Conservation (phyloP, 2,329 filamentous ascomycete species). For the Arthroderma sp. region DNA sequence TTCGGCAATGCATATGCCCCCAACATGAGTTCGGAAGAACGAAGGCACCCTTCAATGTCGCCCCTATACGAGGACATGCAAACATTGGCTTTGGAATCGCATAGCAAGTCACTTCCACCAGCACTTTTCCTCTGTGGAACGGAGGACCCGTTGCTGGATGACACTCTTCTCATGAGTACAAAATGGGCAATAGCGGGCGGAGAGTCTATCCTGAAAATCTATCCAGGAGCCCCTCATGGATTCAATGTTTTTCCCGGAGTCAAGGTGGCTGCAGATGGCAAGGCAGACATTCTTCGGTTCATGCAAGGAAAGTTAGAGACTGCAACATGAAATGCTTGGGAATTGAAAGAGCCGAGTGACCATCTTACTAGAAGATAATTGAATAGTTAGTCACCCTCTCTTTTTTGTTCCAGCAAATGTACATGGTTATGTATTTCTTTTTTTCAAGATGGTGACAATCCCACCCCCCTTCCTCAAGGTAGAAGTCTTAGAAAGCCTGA, state of each 20-base stretch:
- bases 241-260: conserved; percentile 32
- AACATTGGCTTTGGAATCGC: conserved; percentile 20
- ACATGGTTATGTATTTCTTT: no score
- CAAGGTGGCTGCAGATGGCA: background rate
- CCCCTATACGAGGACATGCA: conserved; percentile 39
- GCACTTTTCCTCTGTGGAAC: conserved; percentile 46
- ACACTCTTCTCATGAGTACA: conserved; percentile 41
- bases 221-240: conserved; percentile 44
- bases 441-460: no score
- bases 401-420: no score
- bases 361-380: no score
- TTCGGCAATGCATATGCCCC: background rate
- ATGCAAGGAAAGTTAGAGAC: background rate
- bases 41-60: conserved; percentile 33
- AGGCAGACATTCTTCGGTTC: background rate
- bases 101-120: conserved; percentile 33
- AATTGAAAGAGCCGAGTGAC: background rate
- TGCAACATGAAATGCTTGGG: background rate
- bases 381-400: no score
- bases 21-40: background rate
- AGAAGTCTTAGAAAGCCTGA: no score
- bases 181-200: conserved; percentile 44
- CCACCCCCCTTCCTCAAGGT: no score
- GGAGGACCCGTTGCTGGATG: conserved; percentile 43
- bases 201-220: conserved; percentile 42